Evolutionary conservation across 225 moss, liverwort and hornwort genomes (phyloP), one percentile per base, ranked within the genome.

Genomic region (Polytrichum formosum): DNA sequence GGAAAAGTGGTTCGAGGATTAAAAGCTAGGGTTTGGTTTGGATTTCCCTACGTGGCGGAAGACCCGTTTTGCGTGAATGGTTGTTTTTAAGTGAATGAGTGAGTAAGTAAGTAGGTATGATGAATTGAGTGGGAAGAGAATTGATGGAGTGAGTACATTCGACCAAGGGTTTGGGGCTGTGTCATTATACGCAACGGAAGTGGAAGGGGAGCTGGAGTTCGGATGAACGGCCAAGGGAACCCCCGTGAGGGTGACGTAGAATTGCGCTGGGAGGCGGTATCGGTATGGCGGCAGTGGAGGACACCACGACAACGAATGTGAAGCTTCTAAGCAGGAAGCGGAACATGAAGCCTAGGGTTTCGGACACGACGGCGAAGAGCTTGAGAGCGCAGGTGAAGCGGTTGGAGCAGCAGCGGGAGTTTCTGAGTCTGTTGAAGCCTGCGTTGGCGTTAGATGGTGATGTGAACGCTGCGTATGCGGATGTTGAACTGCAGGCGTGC

Each of bases 321-420:
- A 81, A 81, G 69, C 71, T 87, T 5, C 28, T 77, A 70, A 77
- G 72, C 53, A 76, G 79, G 73, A 87, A 87, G 73, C 87, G 87
- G 30, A 77, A 70, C 61, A 55, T 74, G 71, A 81, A 79, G 75
- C 26, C 74, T 77, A 87, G 84, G 77, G 79, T 76, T 77, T 81
- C 81, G 27, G 87, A 84, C 63, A 73, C 70, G 63, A 79, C 79
- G 46, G 67, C 81, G 53, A 81, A 79, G 79, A 77, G 84, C 72
- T 81, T 84, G 84, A 76, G 76, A 53, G 76, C 72, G 74, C 79
- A 84, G 70, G 84, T 87, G 77, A 87, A 84, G 81, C 87, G 84
- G 87, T 84, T 87, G 87, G 81, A 87, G 75, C 81, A 81, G 72
- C 87, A 87, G 70, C 83, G 84, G 67, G 87, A 84, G 81, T 87